Conservation (phyloP, 78 protist genomes). For the Pigoraptor vietnamica region DNA sequence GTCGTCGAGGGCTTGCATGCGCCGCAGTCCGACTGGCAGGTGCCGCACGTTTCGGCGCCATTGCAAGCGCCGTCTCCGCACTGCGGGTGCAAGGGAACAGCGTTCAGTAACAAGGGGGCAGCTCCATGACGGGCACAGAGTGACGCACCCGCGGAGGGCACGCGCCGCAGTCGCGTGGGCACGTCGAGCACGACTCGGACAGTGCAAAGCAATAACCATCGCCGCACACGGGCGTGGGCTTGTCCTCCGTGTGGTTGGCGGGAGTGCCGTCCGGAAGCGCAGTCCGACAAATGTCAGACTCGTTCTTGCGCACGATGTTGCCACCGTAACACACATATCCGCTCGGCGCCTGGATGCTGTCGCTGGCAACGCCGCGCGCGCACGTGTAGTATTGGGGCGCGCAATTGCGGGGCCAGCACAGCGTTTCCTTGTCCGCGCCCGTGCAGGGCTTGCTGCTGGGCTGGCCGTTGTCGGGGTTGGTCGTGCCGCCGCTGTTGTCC, state of each 20-base stretch:
- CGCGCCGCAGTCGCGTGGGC: background rate
- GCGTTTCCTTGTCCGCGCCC: background rate
- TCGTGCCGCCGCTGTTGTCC: background rate
- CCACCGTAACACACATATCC: background rate
- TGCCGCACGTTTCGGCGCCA: background rate
- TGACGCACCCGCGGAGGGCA: background rate
- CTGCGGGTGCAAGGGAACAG: background rate
- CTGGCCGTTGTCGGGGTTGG: background rate
- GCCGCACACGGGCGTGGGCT: background rate
- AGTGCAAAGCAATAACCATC: background rate
- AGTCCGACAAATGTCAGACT: background rate
- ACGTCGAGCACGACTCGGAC: background rate
- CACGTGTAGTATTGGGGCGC: background rate
- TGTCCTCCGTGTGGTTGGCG: background rate
- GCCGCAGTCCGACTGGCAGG: background rate
- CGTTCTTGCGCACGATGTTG: background rate
- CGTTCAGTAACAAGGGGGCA: too few species aligned
- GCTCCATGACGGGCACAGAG: background rate
- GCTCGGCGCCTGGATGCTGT: background rate
- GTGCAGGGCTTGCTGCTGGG: background rate
- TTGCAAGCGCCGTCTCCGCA: background rate
- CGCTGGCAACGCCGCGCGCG: background rate
- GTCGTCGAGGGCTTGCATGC: background rate
- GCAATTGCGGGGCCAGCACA: background rate
- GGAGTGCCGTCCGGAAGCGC: background rate